phyloP scores from a whole-genome alignment of 495 filamentous ascomycete genomes.

The Evansstolkia leycettana region DNA sequence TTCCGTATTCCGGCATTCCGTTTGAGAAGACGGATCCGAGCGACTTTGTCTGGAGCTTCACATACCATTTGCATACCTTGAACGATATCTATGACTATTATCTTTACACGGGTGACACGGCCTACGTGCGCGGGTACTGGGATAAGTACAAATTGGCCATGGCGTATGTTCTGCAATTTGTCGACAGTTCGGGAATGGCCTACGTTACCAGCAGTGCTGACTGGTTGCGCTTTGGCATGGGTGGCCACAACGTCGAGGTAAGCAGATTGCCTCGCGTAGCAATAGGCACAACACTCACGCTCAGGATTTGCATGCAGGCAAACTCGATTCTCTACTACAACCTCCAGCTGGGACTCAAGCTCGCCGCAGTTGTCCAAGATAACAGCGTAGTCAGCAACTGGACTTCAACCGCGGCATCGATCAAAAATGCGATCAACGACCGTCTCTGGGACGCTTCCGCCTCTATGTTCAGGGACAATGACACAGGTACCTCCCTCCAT shows the following conservation, averaged over 20 bases:
- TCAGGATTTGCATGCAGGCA: slow-evolving; percentile 8
- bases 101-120: slow-evolving; percentile 36
- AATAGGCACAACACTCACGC: neutral
- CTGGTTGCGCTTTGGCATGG: slow-evolving; percentile 32
- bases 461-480: slow-evolving; percentile 22
- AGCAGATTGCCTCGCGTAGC: slow-evolving; percentile 2
- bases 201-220: slow-evolving; percentile 37
- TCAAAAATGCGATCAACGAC: slow-evolving; percentile 19
- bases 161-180: slow-evolving; percentile 29
- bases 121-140: slow-evolving; percentile 35
- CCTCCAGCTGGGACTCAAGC: slow-evolving; percentile 14
- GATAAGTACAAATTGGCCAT: slow-evolving; percentile 32
- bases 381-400: slow-evolving; percentile 8
- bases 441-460: slow-evolving; percentile 19
- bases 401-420: slow-evolving; percentile 5
- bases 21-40: slow-evolving; percentile 19
- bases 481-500: slow-evolving; percentile 17
- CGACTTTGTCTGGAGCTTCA: slow-evolving; percentile 21
- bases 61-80: slow-evolving; percentile 46
- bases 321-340: slow-evolving; percentile 26
- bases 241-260: slow-evolving; percentile 12
- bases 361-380: slow-evolving; percentile 16
- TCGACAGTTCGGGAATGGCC: slow-evolving; percentile 34
- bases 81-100: slow-evolving; percentile 42
- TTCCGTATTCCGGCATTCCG: slow-evolving; percentile 40